These are phyloP conservation scores for Leccinum imitatum DNA, from an alignment of 768 basidiomycete species.

Conservation along the genomic window DNA sequence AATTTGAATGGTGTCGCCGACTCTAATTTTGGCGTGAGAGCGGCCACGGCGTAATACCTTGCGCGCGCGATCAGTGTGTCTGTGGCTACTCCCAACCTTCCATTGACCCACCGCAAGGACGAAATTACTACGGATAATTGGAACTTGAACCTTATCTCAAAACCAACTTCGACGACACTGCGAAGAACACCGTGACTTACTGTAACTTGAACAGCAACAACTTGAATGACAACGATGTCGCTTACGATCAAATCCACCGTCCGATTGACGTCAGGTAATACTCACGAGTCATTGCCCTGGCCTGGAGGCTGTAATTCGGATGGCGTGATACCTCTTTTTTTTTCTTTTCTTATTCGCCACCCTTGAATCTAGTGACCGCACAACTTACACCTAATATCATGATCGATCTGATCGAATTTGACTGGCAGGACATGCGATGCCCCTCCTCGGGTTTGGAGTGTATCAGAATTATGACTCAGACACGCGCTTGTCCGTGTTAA, in stretches of 20 bases:
- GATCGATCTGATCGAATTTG: conserved; percentile 6
- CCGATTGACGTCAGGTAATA: conserved; percentile 36
- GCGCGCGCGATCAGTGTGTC: too few relatives aligned
- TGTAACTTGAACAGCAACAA: neutral
- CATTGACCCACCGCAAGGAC: too few relatives aligned
- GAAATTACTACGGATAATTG: too few relatives aligned
- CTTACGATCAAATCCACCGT: conserved; percentile 33
- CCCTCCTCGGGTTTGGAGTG: conserved; percentile 68
- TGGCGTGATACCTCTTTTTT: neutral
- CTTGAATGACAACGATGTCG: conserved; percentile 16
- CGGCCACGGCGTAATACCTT: too few relatives aligned
- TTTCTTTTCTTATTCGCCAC: neutral
- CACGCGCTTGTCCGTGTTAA: conserved; percentile 51
- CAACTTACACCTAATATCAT: neutral
- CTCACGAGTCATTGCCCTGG: neutral
- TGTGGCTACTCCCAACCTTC: too few relatives aligned
- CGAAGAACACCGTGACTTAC: too few relatives aligned
- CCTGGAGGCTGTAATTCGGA: neutral
- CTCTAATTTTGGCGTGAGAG: too few relatives aligned
- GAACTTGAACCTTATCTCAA: too few relatives aligned
- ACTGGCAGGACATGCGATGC: conserved; percentile 52
- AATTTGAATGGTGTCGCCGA: too few relatives aligned
- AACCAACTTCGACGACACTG: too few relatives aligned
- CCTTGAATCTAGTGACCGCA: neutral
- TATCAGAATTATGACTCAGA: conserved; percentile 56